Percentiles rank a stretch among this genome's conserved stretches.
These are phyloP conservation scores for Pichia manshurica DNA, from an alignment of 805 yeast genomes.

Conservation along the genomic window DNA sequence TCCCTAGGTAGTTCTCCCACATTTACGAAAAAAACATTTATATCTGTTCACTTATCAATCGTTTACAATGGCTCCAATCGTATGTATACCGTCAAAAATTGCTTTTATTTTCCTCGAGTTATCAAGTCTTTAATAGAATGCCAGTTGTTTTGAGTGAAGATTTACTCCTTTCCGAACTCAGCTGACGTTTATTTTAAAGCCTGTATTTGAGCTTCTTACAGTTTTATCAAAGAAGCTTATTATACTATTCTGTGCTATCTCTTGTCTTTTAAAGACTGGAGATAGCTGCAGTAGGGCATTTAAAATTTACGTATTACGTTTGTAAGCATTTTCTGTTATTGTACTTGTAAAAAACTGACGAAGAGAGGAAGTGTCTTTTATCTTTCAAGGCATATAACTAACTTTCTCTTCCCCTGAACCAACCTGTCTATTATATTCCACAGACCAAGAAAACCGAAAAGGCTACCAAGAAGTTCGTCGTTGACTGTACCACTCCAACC, in stretches of 20 bases:
- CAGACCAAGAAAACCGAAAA: conserved; percentile 72
- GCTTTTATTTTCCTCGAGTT: not conserved
- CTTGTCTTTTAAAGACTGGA: not conserved
- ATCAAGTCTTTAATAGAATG: conserved; percentile 23
- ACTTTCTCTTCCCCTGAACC: too few relatives aligned
- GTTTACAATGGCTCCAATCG: conserved; percentile 33
- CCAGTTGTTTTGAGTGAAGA: conserved; percentile 14
- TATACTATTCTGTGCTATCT: conserved; percentile 21
- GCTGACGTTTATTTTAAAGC: conserved; percentile 22
- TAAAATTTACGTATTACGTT: too few relatives aligned
- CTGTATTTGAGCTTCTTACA: not conserved
- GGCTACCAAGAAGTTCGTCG: conserved; percentile 83
- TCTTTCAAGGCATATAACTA: too few relatives aligned
- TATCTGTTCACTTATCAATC: too few relatives aligned
- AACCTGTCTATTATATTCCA: conserved; percentile 14
- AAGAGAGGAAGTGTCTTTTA: too few relatives aligned
- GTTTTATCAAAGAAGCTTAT: conserved; percentile 4
- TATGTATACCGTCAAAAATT: conserved; percentile 20
- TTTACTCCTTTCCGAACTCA: not conserved
- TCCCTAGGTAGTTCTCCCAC: too few relatives aligned
- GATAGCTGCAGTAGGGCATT: conserved; percentile 12
- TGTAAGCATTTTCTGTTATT: too few relatives aligned
- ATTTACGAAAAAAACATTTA: too few relatives aligned
- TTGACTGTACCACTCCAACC: conserved; percentile 96
- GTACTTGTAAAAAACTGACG: not conserved